Percentiles rank a stretch among this genome's conserved stretches.
Evolutionary conservation across 2,329 filamentous ascomycete species (phyloP).

Genomic region (Cladophialophora carrionii): DNA sequence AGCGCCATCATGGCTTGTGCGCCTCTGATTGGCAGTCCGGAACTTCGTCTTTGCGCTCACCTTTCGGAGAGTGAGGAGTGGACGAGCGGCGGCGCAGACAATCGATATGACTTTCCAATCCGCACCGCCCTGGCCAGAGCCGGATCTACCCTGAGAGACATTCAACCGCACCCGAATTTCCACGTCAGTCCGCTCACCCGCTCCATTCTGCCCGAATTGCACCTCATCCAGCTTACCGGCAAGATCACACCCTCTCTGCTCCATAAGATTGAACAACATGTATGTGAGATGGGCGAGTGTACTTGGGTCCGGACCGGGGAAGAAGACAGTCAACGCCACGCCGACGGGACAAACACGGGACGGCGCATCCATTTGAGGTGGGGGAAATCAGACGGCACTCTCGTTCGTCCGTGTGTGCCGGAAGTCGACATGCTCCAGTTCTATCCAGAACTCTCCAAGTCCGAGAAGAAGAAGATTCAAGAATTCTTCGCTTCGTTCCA

Average conservation of each 20-base stretch:
- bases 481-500: slow-evolving; percentile 4
- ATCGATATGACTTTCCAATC: neutral
- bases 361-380: neutral
- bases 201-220: slow-evolving; percentile 3
- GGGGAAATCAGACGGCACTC: neutral
- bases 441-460: neutral
- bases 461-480: slow-evolving; percentile 4
- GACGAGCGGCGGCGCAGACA: neutral
- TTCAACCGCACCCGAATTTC: neutral
- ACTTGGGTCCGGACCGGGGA: slow-evolving; percentile 2
- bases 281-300: slow-evolving; percentile 11
- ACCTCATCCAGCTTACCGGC: slow-evolving; percentile 14
- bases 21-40: slow-evolving; percentile 5
- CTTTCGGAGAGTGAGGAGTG: neutral
- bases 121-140: neutral
- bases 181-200: neutral
- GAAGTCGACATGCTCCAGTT: slow-evolving; percentile 18
- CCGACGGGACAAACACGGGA: neutral
- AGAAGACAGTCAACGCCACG: neutral
- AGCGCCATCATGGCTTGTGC: slow-evolving; percentile 16
- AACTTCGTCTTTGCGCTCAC: neutral
- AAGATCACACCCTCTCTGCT: neutral
- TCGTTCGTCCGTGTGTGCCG: neutral
- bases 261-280: neutral
- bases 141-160: neutral